Conservation (phyloP, 805 yeast genomes). For the Myxozyma neotropica region DNA sequence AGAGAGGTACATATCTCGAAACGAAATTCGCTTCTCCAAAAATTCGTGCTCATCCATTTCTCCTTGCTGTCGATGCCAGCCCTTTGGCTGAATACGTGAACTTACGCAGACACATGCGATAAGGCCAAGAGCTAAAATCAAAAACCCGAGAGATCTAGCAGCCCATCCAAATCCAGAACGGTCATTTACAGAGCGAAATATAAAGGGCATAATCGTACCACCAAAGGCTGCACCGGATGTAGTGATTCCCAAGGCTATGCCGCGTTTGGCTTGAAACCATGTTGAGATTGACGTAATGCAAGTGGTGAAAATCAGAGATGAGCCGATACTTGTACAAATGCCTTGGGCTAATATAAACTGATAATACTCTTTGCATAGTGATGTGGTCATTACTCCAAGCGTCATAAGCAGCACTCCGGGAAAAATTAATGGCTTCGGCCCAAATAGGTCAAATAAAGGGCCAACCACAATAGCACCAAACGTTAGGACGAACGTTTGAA, state of each 20-base stretch:
- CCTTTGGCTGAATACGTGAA: constrained; percentile 35
- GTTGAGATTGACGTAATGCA: constrained; percentile 50
- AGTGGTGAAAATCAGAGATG: constrained; percentile 49
- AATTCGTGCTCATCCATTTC: no score
- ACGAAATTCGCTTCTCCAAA: background rate
- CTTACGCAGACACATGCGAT: constrained; percentile 35
- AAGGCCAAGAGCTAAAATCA: constrained; percentile 42
- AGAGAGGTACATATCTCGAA: constrained; percentile 12
- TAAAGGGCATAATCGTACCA: constrained; percentile 52
- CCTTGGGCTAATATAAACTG: constrained; percentile 60
- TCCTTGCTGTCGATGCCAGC: no score
- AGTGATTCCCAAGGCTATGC: constrained; percentile 50
- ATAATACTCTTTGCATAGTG: constrained; percentile 47
- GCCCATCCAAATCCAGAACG: constrained; percentile 59
- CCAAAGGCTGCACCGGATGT: constrained; percentile 57
- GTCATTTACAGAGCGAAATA: constrained; percentile 49
- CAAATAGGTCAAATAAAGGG: constrained; percentile 38
- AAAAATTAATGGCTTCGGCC: constrained; percentile 34
- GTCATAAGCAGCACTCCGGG: constrained; percentile 34
- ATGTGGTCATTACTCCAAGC: constrained; percentile 41
- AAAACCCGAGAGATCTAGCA: constrained; percentile 52
- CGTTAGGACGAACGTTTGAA: constrained; percentile 38
- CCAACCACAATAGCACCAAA: constrained; percentile 38
- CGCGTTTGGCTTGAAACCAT: constrained; percentile 50
- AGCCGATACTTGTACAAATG: constrained; percentile 51